These are phyloP conservation scores for Calonectria leucothoes DNA, from an alignment of 2,329 filamentous ascomycete genomes.

Conservation along the genomic window DNA sequence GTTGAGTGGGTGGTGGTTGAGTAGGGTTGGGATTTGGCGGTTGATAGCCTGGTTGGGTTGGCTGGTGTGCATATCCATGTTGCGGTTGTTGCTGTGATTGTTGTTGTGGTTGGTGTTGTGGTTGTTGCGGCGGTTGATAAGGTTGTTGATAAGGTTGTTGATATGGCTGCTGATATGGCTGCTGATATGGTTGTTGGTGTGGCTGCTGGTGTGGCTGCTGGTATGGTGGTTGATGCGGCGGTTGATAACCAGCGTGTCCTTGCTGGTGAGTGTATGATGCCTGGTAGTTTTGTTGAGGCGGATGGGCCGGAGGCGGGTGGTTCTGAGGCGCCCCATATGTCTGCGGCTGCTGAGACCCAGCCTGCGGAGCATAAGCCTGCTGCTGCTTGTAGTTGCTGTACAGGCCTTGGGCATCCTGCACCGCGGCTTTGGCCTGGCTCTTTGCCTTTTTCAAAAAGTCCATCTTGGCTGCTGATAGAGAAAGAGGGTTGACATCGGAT, in stretches of 20 bases:
- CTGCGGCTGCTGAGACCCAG: neutral
- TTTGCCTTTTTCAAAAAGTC: conserved; percentile 18
- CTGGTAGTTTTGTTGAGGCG: neutral
- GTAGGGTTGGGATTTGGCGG: neutral
- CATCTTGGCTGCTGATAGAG: neutral
- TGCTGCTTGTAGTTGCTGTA: conserved; percentile 15
- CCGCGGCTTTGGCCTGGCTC: conserved; percentile 14
- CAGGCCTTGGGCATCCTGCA: conserved; percentile 19
- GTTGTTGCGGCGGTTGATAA: neutral
- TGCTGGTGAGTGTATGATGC: neutral
- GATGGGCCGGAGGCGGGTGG: neutral
- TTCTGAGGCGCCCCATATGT: neutral
- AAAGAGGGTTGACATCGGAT: no score
- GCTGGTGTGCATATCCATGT: neutral
- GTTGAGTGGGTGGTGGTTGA: neutral
- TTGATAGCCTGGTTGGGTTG: neutral
- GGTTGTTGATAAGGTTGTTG: neutral
- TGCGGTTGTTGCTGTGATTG: neutral
- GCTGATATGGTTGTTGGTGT: neutral
- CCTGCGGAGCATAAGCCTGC: neutral
- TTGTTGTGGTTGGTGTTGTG: neutral
- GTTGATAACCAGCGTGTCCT: neutral
- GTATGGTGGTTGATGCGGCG: neutral
- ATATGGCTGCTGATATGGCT: no score
- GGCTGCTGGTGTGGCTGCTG: no score